Evolutionary conservation across 2,329 filamentous ascomycete genomes (phyloP).

Genomic region (Talaromyces marneffei): DNA sequence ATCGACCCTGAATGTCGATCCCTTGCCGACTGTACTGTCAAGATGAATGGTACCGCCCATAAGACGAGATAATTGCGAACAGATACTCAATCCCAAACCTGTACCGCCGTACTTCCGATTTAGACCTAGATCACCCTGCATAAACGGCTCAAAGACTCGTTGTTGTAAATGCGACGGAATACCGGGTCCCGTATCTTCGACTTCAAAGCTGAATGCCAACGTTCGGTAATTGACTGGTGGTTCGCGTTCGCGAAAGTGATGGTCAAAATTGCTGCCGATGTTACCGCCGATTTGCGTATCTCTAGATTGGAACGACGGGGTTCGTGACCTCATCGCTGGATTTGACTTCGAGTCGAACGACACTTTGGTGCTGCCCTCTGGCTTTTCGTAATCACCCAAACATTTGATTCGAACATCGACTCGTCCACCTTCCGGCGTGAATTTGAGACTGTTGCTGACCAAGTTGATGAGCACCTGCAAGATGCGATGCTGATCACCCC

Average conservation of each 20-base stretch:
- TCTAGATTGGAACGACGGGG: conserved; percentile 15
- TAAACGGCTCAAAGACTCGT: conserved; percentile 87
- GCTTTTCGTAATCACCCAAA: conserved; percentile 29
- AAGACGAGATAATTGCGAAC: conserved; percentile 72
- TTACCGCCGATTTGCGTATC: conserved; percentile 25
- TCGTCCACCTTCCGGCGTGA: conserved; percentile 70
- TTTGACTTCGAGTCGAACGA: conserved; percentile 31
- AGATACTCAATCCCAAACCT: conserved; percentile 81
- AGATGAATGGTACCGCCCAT: conserved; percentile 76
- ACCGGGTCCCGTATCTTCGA: conserved; percentile 80
- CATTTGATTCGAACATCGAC: conserved; percentile 74
- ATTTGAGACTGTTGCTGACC: conserved; percentile 87
- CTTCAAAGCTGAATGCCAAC: conserved; percentile 80
- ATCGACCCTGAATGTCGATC: conserved; percentile 74
- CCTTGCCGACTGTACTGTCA: conserved; percentile 64
- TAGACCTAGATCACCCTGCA: conserved; percentile 82
- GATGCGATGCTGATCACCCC: conserved; percentile 89
- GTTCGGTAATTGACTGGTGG: conserved; percentile 57
- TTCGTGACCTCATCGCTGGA: conserved; percentile 15
- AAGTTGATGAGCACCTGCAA: conserved; percentile 75
- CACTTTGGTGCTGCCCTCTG: conserved; percentile 44
- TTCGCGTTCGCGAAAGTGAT: conserved; percentile 3
- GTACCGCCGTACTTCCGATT: conserved; percentile 89
- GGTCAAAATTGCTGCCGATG: conserved; percentile 2
- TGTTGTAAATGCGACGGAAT: conserved; percentile 72